Conservation (phyloP, 768 basidiomycete species). For the Phylloporus arenicola region DNA sequence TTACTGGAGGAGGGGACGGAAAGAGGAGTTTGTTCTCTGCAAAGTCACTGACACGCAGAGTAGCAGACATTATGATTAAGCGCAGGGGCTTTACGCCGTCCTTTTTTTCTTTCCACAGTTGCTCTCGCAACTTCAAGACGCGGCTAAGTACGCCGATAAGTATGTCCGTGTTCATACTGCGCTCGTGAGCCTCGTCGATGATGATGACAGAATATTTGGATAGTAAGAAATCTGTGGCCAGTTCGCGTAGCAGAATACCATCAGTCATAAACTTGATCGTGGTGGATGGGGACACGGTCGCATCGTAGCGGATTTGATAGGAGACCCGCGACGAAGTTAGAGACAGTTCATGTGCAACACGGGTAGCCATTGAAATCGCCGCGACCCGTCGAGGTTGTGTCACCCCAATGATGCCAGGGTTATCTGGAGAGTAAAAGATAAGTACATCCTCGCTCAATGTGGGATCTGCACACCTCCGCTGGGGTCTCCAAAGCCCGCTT, state of each 20-base stretch:
- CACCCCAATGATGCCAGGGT: conserved; percentile 96
- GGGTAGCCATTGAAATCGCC: conserved; percentile 91
- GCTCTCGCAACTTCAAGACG: conserved; percentile 83
- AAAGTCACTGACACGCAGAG: conserved; percentile 90
- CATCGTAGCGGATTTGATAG: conserved; percentile 97
- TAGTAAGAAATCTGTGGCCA: conserved; percentile 91
- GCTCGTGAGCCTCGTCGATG: conserved; percentile 96
- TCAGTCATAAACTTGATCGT: conserved; percentile 99
- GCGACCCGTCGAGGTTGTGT: conserved; percentile 98
- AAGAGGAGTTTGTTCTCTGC: conserved; percentile 82
- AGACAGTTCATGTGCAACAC: conserved; percentile 91
- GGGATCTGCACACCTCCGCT: conserved; percentile 57
- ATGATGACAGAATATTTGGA: conserved; percentile 90
- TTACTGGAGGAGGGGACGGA: conserved; percentile 78
- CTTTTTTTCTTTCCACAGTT: conserved; percentile 78
- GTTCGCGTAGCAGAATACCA: conserved; percentile 89
- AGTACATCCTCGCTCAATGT: background rate
- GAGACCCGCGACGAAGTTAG: conserved; percentile 78
- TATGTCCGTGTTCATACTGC: conserved; percentile 98
- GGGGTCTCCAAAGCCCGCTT: conserved; percentile 86
- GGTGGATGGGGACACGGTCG: conserved; percentile 83
- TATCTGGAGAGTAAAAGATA: conserved; percentile 49
- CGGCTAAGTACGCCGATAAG: conserved; percentile 95
- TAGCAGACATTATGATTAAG: conserved; percentile 98
- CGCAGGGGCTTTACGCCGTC: conserved; percentile 79